These are phyloP conservation scores for Primulina eburnea DNA, from an alignment of 257 asterid species.

Conservation along the genomic window DNA sequence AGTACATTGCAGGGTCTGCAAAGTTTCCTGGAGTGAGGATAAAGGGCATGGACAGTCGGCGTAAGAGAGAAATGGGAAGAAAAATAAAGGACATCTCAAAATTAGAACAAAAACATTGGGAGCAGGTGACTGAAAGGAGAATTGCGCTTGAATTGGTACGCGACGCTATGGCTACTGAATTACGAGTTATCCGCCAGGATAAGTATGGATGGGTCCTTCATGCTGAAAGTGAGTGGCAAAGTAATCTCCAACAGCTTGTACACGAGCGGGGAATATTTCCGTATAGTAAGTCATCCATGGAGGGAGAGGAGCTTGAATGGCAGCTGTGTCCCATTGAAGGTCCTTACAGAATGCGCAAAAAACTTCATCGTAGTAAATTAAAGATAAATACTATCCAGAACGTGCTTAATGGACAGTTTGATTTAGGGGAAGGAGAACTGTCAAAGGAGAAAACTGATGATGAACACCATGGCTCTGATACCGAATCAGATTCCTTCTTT, in stretches of 20 bases:
- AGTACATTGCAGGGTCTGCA: conserved; percentile 82
- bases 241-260: conserved; percentile 90
- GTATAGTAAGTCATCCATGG: conserved; percentile 46
- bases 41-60: conserved; percentile 90
- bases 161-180: conserved; percentile 91
- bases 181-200: conserved; percentile 97
- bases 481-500: conserved; percentile 52
- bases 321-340: conserved; percentile 99
- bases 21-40: conserved; percentile 95
- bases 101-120: conserved; percentile 85
- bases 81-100: conserved; percentile 67
- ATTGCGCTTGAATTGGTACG: conserved; percentile 92
- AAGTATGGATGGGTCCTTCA: conserved; percentile 99
- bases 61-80: conserved; percentile 83
- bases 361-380: conserved; percentile 77
- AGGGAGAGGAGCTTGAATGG: conserved; percentile 84
- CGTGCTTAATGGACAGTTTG: conserved; percentile 62
- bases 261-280: conserved; percentile 97
- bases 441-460: conserved; percentile 65
- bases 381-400: conserved; percentile 72
- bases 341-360: conserved; percentile 95
- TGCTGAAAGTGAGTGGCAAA: conserved; percentile 99
- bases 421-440: conserved; percentile 57
- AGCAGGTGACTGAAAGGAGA: conserved; percentile 90
- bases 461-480: conserved; percentile 49